Evolutionary conservation across 2,329 filamentous ascomycete species (phyloP).

Genomic region (Amauroascus niger): DNA sequence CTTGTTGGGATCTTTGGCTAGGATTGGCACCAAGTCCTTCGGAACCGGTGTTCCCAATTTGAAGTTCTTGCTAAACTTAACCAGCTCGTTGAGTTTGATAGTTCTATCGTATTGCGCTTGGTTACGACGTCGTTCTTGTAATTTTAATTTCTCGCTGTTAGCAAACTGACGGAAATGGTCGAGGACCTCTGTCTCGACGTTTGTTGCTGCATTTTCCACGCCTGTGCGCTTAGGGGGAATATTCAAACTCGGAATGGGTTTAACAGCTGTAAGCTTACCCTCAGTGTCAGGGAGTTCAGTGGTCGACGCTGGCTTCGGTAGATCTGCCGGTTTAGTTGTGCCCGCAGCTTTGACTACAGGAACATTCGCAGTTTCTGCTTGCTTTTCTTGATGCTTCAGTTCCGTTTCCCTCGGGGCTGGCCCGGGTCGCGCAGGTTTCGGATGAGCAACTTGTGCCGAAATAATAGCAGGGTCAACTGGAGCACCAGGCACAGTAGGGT

Average conservation of each 20-base stretch:
- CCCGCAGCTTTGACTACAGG: slow-evolving; percentile 13
- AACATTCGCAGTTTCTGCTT: not conserved
- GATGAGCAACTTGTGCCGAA: slow-evolving; percentile 59
- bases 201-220: slow-evolving; percentile 47
- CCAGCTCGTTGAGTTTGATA: slow-evolving; percentile 84
- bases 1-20: slow-evolving; percentile 92
- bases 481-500: slow-evolving; percentile 63
- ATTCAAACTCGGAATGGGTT: slow-evolving; percentile 33
- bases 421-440: slow-evolving; percentile 20
- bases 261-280: slow-evolving; percentile 21
- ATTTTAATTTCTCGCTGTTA: slow-evolving; percentile 50
- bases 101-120: slow-evolving; percentile 65
- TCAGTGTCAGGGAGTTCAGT: slow-evolving; percentile 23
- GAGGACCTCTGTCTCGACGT: slow-evolving; percentile 52
- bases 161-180: slow-evolving; percentile 57
- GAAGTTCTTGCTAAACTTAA: slow-evolving; percentile 89
- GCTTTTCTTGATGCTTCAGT: not conserved
- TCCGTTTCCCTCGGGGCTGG: slow-evolving; percentile 1
- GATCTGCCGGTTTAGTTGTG: slow-evolving; percentile 17
- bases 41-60: slow-evolving; percentile 91
- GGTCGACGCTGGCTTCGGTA: slow-evolving; percentile 19
- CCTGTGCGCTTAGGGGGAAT: slow-evolving; percentile 28
- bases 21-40: slow-evolving; percentile 80
- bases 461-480: slow-evolving; percentile 85
- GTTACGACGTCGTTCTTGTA: slow-evolving; percentile 48